Evolutionary conservation across 2,329 filamentous ascomycete genomes (phyloP), one percentile per base, ranked within the genome.

Genomic region (Phialemoniopsis sp.): DNA sequence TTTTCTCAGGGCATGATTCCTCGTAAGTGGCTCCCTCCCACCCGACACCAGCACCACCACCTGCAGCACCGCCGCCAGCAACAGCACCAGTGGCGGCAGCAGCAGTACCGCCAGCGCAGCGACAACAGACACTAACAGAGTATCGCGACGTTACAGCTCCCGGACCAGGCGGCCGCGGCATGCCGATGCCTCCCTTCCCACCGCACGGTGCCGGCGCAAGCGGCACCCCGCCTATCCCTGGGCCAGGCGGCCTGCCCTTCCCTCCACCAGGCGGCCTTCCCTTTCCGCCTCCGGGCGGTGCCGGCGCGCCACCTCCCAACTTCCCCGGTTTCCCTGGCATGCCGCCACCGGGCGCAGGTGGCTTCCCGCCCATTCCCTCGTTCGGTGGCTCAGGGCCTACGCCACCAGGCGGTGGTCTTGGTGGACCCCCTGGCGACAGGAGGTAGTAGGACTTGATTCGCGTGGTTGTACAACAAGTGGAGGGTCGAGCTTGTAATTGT

Each of bases 231-330:
- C 50, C 46, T 18, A 59, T 54, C 37, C 45, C 49, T 15, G 70
- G 71, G 35, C 67, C 52, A 0, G 47, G 51, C 15, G 50, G 67
- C 38, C 67, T 73, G 14, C 73, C 73, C 13, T 74, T 79, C 45
- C 74, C 73, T 5, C 72, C 73, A 8, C 68, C 41, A 39, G 58
- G 40, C 41, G 50, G 49, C 21, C 50, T 77, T 51, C 70, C 69
- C 36, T 65, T 72, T 45, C 65, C 68, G 12, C 46, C 49, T 8
- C 40, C 43, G 4, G 45, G 42, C 8, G 60, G 61, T 26, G 34
- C 39, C 12, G 39, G 37, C 18, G 28, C 30, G 53, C 59, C 63
- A 18, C 62, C 63, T 13, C 64, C 66, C 15, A 46, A 45, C 34
- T 56, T 56, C 46, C 64, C 64, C 2, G 53, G 46, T 14, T 55